Evolutionary conservation across 2,329 filamentous ascomycete species (phyloP), one percentile per base, ranked within the genome.

Genomic region (Calonectria leucothoes): DNA sequence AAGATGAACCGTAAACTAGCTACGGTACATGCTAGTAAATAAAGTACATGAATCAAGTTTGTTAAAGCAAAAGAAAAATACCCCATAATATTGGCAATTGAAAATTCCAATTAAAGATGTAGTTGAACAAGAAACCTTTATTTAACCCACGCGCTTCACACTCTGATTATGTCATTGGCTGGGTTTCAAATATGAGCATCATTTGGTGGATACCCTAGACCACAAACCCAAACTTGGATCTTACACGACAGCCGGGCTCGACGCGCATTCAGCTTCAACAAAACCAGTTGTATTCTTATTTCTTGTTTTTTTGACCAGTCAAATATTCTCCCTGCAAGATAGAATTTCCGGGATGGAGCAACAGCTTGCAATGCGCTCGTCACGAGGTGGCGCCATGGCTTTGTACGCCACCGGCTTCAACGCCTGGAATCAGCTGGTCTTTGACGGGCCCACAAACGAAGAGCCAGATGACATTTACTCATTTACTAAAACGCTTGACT

Each of bases 321-420:
- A 59, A 27, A 27, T 27, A 25, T 27, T 59, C 31, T 14, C 39
- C 8, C 4, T 2, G 2, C 23, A 27, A 39, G 33, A 31, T 15
- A 11, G 25, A 8, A 7, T n/a, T 20, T 14, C 37, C 12, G 14
- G 8, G 29, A 31, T 51, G 25, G 57, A 27, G 1, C 23, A 77
- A 70, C 42, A 79, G 14, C 63, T 80, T 3, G 73, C 74, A 6
- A 7, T 75, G 11, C 71, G 70, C n/a, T 5, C 37, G 0, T 49
- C 69, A 6, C 25, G 25, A 3, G 39, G 29, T 27, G 39, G 70
- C 27, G 29, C 15, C 29, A 87, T 90, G 89, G 84, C 88, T 66
- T 81, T 93, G 6, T 89, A 89, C 78, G 89, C 87, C 51, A 77
- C 88, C 3, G 91, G 91, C 49, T 88, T 90, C 82, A 92, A 93